Conservation (phyloP, 2,329 filamentous ascomycete genomes). For the Nannizziopsis barbatae region DNA sequence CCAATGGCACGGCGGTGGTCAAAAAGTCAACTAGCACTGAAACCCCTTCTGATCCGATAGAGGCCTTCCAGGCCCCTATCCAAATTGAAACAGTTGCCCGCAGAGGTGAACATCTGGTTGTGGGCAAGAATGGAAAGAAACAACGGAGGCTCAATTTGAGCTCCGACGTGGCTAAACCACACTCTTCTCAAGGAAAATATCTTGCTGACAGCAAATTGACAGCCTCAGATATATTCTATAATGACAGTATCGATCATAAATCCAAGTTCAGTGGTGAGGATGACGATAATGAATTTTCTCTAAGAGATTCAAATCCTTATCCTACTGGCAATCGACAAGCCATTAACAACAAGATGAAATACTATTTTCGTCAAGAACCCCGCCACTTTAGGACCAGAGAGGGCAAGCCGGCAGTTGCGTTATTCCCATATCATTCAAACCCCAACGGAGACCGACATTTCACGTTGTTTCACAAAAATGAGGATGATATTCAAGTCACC, state of each 20-base stretch:
- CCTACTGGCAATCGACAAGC: constrained; percentile 22
- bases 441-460: constrained; percentile 18
- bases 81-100: constrained; percentile 2
- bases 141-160: constrained; percentile 22
- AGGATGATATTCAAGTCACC: constrained; percentile 19
- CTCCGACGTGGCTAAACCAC: background rate
- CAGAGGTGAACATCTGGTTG: constrained; percentile 20
- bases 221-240: constrained; percentile 33
- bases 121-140: constrained; percentile 22
- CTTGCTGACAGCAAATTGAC: background rate
- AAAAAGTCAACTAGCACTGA: too few species aligned
- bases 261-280: background rate
- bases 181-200: background rate
- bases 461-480: constrained; percentile 23
- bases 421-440: constrained; percentile 22
- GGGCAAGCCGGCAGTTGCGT: constrained; percentile 19
- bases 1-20: background rate
- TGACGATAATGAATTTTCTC: constrained; percentile 21
- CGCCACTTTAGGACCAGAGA: constrained; percentile 17
- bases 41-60: too few species aligned
- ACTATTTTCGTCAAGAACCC: constrained; percentile 22
- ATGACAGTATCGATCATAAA: constrained; percentile 14
- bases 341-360: constrained; percentile 23
- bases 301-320: constrained; percentile 17
- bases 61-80: background rate